A percentile compares a stretch with the other conserved stretches of the same genome.
phyloP scores from a whole-genome alignment of 768 basidiomycete species.

The Collybia mongolica region DNA sequence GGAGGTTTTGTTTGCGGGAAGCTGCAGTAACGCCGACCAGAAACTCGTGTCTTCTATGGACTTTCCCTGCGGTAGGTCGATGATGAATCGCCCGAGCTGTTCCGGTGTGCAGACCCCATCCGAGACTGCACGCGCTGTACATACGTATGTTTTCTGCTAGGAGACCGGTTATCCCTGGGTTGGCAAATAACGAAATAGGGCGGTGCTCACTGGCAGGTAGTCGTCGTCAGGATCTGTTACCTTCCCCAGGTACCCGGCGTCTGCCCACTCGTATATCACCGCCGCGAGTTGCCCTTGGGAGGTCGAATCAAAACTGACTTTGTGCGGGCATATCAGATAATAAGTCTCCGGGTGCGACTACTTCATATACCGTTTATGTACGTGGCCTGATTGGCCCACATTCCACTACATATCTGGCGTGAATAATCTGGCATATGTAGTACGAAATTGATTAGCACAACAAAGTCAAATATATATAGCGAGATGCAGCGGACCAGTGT shows the following conservation, averaged over 20 bases:
- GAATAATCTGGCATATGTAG: constrained; percentile 54
- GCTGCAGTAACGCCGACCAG: constrained; percentile 80
- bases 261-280: constrained; percentile 95
- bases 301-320: constrained; percentile 74
- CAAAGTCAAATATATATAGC: constrained; percentile 4
- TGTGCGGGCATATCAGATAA: neutral
- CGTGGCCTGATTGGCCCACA: constrained; percentile 81
- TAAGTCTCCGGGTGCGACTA: neutral
- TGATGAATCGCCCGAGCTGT: constrained; percentile 88
- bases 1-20: constrained; percentile 40
- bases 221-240: constrained; percentile 52
- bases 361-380: constrained; percentile 76
- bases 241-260: constrained; percentile 81
- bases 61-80: constrained; percentile 65
- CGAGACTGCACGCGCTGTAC: constrained; percentile 78
- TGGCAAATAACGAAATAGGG: neutral
- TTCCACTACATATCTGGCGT: constrained; percentile 91
- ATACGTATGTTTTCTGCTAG: constrained; percentile 89
- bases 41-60: constrained; percentile 75
- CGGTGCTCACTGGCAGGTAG: constrained; percentile 58
- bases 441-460: constrained; percentile 11
- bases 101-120: constrained; percentile 66
- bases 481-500: constrained; percentile 44
- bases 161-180: constrained; percentile 12
- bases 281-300: constrained; percentile 90